Base-by-base conservation (phyloP, 768 basidiomycete genomes). In the Pulveroboletus ravenelii region DNA sequence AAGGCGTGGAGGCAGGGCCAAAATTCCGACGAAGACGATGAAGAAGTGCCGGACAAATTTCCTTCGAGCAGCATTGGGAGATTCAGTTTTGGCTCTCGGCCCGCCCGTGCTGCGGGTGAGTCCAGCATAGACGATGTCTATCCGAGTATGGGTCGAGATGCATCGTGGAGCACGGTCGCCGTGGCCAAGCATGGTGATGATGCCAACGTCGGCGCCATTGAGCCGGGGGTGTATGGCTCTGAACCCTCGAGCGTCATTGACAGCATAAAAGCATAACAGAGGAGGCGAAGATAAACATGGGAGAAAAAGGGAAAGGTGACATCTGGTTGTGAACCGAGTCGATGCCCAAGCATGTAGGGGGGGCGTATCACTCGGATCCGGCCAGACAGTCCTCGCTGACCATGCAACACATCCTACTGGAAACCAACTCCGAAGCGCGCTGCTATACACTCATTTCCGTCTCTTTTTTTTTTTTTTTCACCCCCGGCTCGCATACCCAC, bases 1-100 rank as follows among this genome's bases (percentile, higher is more conserved):
- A 52, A 52, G 31, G 52, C 61, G 1, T 65, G 63, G 63, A 31
- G 41, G 3, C 5, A 14, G 7, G 3, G 6, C 47, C 45, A 45
- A 36, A 48, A 9, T 23, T 23, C 14, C 3, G 42, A 7, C 40
- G 44, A 46, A 0, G 38, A 23, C 14, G 45, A 43, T 12, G 38
- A 31, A 1, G 9, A 10, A 1, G 32, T 14, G 5, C 29, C 32
- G 18, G 31, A 41, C 7, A 40, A 10, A 6, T 15, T 17, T 0
- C 48, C 20, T 18, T 31, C 36, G 30, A 46, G 23, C 1, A 29
- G 37, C 6, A 17, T 5, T 12, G 38, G n/a, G 23, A 43, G 52
- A 40, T 35, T 50, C 41, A 40, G 34, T 32, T 51, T 62, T n/a
- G 47, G 49, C 15, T 47, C 51, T 18, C 60, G 45, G 18, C 42